phyloP scores from a whole-genome alignment of 768 basidiomycete species.

The Lenzites betulinus region DNA sequence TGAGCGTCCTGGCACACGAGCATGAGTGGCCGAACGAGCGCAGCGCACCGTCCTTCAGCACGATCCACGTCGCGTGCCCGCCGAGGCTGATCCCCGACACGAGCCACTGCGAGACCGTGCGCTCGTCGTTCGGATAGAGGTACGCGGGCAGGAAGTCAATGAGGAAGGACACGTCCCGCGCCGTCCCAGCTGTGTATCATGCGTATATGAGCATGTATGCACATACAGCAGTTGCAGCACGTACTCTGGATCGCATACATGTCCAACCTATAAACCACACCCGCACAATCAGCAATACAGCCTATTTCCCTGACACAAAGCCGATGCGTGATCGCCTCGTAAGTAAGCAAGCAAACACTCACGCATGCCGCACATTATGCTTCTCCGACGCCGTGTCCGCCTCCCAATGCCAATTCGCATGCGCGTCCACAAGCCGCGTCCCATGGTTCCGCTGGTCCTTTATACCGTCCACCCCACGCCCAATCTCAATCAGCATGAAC shows the following conservation, averaged over 20 bases:
- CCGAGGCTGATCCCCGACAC: slow-evolving; percentile 79
- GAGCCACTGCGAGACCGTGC: slow-evolving; percentile 64
- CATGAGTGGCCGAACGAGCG: no score
- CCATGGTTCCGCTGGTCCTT: slow-evolving; percentile 59
- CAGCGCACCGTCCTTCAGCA: slow-evolving; percentile 46
- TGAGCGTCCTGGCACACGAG: background rate
- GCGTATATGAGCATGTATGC: background rate
- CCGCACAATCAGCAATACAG: slow-evolving; percentile 3
- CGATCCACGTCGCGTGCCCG: slow-evolving; percentile 81
- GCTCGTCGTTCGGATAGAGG: slow-evolving; percentile 67
- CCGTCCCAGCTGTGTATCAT: slow-evolving; percentile 52
- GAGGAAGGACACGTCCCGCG: slow-evolving; percentile 73
- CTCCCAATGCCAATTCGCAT: slow-evolving; percentile 41
- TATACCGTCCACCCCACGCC: no score
- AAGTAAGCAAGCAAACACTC: slow-evolving; percentile 21
- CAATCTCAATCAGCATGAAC: no score
- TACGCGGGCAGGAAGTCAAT: slow-evolving; percentile 78
- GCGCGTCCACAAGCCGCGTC: slow-evolving; percentile 36
- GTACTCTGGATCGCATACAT: slow-evolving; percentile 50
- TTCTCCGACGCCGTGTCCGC: slow-evolving; percentile 27
- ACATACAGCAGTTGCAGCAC: slow-evolving; percentile 16
- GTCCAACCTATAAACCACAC: slow-evolving; percentile 36
- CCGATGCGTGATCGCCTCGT: background rate
- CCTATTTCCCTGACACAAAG: slow-evolving; percentile 1
- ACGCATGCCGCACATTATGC: slow-evolving; percentile 46